Conservation (phyloP, 371 early-diverging fungal species). For the Mucor mucedo region DNA sequence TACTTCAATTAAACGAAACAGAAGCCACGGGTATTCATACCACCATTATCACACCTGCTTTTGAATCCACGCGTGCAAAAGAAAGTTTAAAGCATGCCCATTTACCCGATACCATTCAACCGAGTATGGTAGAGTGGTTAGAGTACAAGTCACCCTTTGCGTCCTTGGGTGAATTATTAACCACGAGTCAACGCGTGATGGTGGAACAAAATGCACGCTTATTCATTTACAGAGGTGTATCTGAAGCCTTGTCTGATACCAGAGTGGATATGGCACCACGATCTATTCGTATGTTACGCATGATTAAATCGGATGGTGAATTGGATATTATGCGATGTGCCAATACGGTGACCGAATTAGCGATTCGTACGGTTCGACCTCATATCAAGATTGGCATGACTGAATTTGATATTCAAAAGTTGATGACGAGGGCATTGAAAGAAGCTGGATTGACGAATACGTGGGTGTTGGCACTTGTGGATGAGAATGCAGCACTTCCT, state of each 20-base stretch:
- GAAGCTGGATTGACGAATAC: conserved; percentile 52
- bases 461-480: conserved; percentile 60
- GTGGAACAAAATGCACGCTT: conserved; percentile 56
- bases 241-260: conserved; percentile 17
- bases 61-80: conserved; percentile 60
- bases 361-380: conserved; percentile 50
- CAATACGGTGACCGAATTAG: conserved; percentile 54
- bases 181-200: conserved; percentile 30
- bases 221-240: conserved; percentile 54
- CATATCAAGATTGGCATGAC: conserved; percentile 50
- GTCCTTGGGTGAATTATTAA: conserved; percentile 32
- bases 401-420: conserved; percentile 48
- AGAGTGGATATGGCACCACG: conserved; percentile 47
- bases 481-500: conserved; percentile 60
- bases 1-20: conserved; percentile 37
- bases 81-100: conserved; percentile 34
- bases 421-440: conserved; percentile 42
- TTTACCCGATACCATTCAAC: conserved; percentile 32
- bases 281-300: conserved; percentile 48
- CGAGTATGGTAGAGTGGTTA: conserved; percentile 44
- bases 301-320: conserved; percentile 58
- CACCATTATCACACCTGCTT: conserved; percentile 58
- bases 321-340: conserved; percentile 60
- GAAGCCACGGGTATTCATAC: conserved; percentile 37
- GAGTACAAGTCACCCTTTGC: conserved; percentile 60